Evolutionary conservation across 2,329 filamentous ascomycete genomes (phyloP).

Genomic region (Orbilia brochopaga): DNA sequence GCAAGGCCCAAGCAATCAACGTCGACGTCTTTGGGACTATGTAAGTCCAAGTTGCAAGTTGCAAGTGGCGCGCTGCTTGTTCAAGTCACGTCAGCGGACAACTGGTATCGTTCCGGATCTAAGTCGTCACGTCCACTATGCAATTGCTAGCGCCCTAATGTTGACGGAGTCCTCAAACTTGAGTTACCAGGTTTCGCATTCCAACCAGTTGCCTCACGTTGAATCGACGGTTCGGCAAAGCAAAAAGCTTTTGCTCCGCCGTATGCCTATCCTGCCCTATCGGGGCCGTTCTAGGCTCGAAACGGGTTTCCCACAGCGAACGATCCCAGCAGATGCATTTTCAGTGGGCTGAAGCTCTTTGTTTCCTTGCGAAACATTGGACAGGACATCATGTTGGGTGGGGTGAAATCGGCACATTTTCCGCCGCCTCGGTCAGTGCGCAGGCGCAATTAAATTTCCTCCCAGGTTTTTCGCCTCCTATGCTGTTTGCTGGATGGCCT

Average conservation of each 20-base stretch:
- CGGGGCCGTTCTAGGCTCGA: conserved; percentile 20
- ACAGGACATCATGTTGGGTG: conserved; percentile 8
- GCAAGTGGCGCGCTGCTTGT: background rate
- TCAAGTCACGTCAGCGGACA: background rate
- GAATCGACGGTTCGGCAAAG: conserved; percentile 11
- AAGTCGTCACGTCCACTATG: background rate
- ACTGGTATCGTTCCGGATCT: background rate
- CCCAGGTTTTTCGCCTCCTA: background rate
- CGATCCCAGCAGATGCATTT: conserved; percentile 23
- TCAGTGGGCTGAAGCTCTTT: conserved; percentile 21
- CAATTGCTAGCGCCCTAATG: background rate
- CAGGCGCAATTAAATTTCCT: conserved; percentile 4
- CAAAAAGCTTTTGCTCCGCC: background rate
- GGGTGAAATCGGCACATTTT: conserved; percentile 9
- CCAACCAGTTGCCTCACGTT: background rate
- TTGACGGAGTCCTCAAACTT: background rate
- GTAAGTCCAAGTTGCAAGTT: too few relatives aligned
- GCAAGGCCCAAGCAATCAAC: too few relatives aligned
- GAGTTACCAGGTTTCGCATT: background rate
- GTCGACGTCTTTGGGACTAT: too few relatives aligned
- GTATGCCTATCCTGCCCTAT: conserved; percentile 21
- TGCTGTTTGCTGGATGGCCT: conserved; percentile 28
- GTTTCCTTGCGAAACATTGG: conserved; percentile 21
- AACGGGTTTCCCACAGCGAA: conserved; percentile 24
- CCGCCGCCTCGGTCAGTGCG: conserved; percentile 9